These are phyloP conservation scores for Dunaliella primolecta DNA, from an alignment of 139 green algal genomes.

Conservation along the genomic window DNA sequence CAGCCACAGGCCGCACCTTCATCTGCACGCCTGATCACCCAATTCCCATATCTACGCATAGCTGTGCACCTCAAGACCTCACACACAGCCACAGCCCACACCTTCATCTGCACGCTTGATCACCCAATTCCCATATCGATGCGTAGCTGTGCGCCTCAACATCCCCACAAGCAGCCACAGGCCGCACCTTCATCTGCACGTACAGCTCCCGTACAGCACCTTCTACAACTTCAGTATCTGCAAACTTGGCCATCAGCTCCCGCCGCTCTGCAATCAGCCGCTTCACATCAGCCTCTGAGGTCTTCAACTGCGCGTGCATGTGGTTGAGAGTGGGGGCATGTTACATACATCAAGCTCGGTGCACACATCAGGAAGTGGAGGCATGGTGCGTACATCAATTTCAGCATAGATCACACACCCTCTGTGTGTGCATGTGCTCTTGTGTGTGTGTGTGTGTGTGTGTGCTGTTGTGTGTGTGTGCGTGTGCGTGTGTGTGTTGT, in stretches of 20 bases:
- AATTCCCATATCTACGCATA: no score
- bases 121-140: no score
- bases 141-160: no score
- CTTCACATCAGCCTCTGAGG: conserved; percentile 37
- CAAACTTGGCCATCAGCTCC: conserved; percentile 37
- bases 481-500: no score
- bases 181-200: conserved; percentile 57
- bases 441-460: no score
- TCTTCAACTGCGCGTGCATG: not conserved
- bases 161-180: no score
- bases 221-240: conserved; percentile 46
- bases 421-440: not conserved
- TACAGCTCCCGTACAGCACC: conserved; percentile 49
- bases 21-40: no score
- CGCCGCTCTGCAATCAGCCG: conserved; percentile 37
- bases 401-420: not conserved
- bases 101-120: no score
- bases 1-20: no score
- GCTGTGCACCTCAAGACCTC: no score
- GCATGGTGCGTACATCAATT: not conserved
- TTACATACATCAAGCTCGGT: not conserved
- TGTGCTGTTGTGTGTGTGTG: no score
- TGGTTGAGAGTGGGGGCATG: not conserved
- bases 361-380: not conserved
- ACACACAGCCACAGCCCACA: no score